Conservation (phyloP, 106 monocot genomes). For the Amphibolis antarctica region DNA sequence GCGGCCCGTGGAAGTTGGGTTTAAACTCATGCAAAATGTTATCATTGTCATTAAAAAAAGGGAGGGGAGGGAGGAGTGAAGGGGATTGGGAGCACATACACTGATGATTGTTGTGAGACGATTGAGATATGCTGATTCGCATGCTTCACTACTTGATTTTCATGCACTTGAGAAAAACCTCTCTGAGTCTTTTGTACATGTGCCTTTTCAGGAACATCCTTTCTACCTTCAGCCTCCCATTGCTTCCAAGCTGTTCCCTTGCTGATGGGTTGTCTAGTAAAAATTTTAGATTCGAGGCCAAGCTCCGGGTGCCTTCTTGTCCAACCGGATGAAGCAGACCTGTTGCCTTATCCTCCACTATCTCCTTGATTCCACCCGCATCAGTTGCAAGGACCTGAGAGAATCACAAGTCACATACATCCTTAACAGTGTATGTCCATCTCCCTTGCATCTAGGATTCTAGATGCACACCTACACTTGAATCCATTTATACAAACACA, state of each 20-base stretch:
- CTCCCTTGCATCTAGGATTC: no score
- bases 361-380: slow-evolving; percentile 65
- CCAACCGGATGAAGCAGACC: slow-evolving; percentile 68
- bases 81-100: no score
- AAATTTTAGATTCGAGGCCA: slow-evolving; percentile 48
- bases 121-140: neutral
- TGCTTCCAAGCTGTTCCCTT: slow-evolving; percentile 50
- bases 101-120: no score
- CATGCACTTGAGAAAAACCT: slow-evolving; percentile 51
- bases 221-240: slow-evolving; percentile 44
- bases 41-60: no score
- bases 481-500: no score
- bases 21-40: no score
- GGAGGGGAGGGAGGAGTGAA: no score
- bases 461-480: no score
- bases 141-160: slow-evolving; percentile 27
- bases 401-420: no score
- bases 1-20: no score
- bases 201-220: slow-evolving; percentile 48
- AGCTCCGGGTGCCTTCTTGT: slow-evolving; percentile 29
- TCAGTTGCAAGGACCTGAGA: slow-evolving; percentile 71
- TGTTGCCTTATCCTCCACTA: slow-evolving; percentile 52
- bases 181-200: slow-evolving; percentile 39
- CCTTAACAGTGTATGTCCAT: neutral
- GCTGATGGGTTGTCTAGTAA: slow-evolving; percentile 30